Conservation (phyloP, 352 stramenopile genomes). For the Phytophthora tubulina region DNA sequence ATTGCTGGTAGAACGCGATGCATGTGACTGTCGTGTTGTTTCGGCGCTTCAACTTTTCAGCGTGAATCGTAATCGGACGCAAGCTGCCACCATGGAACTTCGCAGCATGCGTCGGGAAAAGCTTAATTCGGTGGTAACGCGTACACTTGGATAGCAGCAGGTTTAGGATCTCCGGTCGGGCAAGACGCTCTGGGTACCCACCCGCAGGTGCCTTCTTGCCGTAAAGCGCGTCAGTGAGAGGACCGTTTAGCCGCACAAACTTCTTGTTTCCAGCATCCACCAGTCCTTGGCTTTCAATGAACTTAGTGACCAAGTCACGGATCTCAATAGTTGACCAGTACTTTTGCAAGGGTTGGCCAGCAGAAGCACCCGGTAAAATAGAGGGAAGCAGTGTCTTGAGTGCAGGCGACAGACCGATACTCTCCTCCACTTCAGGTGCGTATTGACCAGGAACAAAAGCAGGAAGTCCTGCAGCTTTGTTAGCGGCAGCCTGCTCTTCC, state of each 20-base stretch:
- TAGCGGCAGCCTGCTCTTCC: conserved; percentile 53
- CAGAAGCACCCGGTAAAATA: conserved; percentile 27
- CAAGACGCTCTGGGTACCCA: conserved; percentile 69
- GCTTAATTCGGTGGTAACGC: conserved; percentile 72
- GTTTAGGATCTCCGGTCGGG: conserved; percentile 63
- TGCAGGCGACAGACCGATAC: conserved; percentile 62
- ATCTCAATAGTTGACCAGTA: conserved; percentile 65
- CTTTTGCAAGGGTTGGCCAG: conserved; percentile 50
- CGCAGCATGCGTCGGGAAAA: conserved; percentile 76
- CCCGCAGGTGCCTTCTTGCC: conserved; percentile 67
- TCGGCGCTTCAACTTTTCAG: conserved; percentile 75
- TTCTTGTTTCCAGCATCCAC: conserved; percentile 73
- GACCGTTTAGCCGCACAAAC: conserved; percentile 70
- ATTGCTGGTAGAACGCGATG: conserved; percentile 81
- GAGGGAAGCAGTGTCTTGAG: conserved; percentile 64
- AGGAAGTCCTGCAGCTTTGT: conserved; percentile 47
- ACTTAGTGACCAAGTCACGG: conserved; percentile 66
- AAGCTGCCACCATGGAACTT: conserved; percentile 69
- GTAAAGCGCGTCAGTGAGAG: conserved; percentile 78
- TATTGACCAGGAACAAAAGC: conserved; percentile 70
- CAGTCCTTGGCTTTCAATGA: conserved; percentile 66
- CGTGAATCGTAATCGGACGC: conserved; percentile 71
- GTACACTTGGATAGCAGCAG: conserved; percentile 71
- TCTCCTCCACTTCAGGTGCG: conserved; percentile 73
- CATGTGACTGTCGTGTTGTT: conserved; percentile 75